Conservation (phyloP, 2,329 filamentous ascomycete genomes). For the Xylariaceae sp. region DNA sequence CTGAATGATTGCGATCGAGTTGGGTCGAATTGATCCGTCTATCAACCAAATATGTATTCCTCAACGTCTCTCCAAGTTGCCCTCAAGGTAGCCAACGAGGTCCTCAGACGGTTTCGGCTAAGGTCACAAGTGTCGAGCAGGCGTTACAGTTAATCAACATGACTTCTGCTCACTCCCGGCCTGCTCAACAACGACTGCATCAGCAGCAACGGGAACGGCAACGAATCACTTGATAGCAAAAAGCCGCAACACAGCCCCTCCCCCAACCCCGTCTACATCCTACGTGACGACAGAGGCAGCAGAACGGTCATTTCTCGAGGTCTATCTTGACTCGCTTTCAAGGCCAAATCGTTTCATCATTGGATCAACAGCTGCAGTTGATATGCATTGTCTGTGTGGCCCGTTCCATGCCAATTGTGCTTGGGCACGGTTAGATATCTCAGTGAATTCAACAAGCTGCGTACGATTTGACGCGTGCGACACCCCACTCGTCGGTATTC, state of each 20-base stretch:
- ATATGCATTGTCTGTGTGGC: not conserved
- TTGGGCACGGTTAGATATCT: not conserved
- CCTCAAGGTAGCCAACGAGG: slow-evolving; percentile 19
- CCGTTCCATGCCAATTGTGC: not conserved
- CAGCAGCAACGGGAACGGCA: not conserved
- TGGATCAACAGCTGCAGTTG: not conserved
- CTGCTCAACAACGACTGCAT: not conserved
- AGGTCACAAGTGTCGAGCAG: not conserved
- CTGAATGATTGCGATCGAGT: not conserved
- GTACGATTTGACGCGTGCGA: not conserved
- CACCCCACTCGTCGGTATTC: not conserved
- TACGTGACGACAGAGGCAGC: not conserved
- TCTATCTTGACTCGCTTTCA: not conserved
- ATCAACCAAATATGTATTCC: not conserved
- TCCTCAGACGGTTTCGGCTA: slow-evolving; percentile 5
- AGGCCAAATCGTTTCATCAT: not conserved
- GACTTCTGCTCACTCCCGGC: not conserved
- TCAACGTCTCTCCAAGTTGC: not conserved
- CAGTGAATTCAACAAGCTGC: not conserved
- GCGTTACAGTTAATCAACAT: not conserved
- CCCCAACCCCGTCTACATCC: too few relatives aligned
- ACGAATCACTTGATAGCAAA: not conserved
- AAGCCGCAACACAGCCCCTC: not conserved
- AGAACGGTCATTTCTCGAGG: not conserved
- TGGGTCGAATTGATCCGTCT: not conserved